These are phyloP conservation scores for Phytophthora parvispora DNA, from an alignment of 352 stramenopile genomes.

Conservation along the genomic window DNA sequence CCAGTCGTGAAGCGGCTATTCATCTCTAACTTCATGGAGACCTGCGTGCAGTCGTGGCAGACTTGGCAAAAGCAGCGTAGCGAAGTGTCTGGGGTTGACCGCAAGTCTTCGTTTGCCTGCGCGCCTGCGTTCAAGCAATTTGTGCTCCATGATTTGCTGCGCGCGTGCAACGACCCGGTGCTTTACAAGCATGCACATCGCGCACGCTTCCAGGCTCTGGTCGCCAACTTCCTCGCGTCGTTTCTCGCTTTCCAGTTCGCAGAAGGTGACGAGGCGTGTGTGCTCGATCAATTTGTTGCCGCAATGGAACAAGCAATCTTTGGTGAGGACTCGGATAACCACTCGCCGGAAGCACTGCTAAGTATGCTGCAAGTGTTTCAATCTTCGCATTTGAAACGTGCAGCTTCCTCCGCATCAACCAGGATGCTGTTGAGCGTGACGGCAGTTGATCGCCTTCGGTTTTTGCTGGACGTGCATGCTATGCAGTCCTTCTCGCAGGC, in stretches of 20 bases:
- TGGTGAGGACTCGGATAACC: constrained; percentile 47
- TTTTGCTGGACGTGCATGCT: constrained; percentile 81
- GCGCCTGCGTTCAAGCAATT: constrained; percentile 62
- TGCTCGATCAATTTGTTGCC: constrained; percentile 42
- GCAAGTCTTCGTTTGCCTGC: constrained; percentile 45
- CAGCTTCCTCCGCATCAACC: neutral
- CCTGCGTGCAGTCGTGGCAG: constrained; percentile 36
- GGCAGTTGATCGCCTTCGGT: constrained; percentile 64
- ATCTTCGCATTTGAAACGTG: constrained; percentile 26
- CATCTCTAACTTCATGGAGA: constrained; percentile 75
- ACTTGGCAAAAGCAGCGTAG: neutral
- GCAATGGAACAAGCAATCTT: constrained; percentile 66
- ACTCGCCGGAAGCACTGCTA: constrained; percentile 80
- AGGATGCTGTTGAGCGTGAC: constrained; percentile 34
- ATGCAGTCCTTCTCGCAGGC: constrained; percentile 80
- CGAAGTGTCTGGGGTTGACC: constrained; percentile 19
- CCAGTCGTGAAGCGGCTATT: constrained; percentile 80
- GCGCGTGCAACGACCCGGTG: constrained; percentile 71
- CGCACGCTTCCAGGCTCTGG: constrained; percentile 41
- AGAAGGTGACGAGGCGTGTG: constrained; percentile 11
- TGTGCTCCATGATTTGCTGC: constrained; percentile 61
- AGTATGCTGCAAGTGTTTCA: constrained; percentile 76
- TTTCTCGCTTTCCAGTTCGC: constrained; percentile 50
- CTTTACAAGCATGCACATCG: constrained; percentile 77
- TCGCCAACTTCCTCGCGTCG: constrained; percentile 46